Conservation (phyloP, 139 green algal species). For the Volvox africanus region DNA sequence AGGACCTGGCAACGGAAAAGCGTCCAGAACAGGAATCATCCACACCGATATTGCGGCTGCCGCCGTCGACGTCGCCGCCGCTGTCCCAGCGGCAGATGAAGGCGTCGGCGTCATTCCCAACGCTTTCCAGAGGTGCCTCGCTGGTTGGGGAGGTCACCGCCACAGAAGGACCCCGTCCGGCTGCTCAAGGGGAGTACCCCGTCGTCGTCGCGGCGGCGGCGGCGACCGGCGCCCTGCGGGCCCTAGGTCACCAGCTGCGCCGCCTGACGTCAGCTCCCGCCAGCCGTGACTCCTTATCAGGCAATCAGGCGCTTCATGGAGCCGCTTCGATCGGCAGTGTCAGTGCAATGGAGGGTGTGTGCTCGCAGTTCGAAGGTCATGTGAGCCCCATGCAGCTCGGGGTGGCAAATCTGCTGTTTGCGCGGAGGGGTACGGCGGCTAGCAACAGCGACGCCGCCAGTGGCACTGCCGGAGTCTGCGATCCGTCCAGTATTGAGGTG, state of each 20-base stretch:
- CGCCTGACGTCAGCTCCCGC: slow-evolving; percentile 3
- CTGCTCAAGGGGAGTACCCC: not conserved
- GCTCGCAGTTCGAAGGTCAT: not conserved
- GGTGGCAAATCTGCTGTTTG: not conserved
- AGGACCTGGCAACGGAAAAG: too few relatives aligned
- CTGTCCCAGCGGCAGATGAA: not conserved
- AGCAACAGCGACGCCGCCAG: not conserved
- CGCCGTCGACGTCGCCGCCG: not conserved
- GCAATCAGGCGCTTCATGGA: not conserved
- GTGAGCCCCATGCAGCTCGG: not conserved
- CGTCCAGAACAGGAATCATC: too few relatives aligned
- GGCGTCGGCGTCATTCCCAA: not conserved
- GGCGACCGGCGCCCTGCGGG: not conserved
- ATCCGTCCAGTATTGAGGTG: not conserved
- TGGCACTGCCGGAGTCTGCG: not conserved
- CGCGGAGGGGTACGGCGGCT: not conserved
- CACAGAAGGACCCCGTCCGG: not conserved
- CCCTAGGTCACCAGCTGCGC: slow-evolving; percentile 19
- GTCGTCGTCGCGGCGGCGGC: not conserved
- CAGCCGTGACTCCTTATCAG: not conserved
- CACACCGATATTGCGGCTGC: too few relatives aligned
- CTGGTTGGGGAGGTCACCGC: not conserved
- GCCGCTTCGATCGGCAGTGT: not conserved
- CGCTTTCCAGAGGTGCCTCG: not conserved
- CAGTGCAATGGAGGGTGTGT: not conserved